A percentile compares a stretch with the other conserved stretches of the same genome.
These are phyloP conservation scores for Ustilago crameri DNA, from an alignment of 1,284 basidiomycete genomes.

Conservation along the genomic window DNA sequence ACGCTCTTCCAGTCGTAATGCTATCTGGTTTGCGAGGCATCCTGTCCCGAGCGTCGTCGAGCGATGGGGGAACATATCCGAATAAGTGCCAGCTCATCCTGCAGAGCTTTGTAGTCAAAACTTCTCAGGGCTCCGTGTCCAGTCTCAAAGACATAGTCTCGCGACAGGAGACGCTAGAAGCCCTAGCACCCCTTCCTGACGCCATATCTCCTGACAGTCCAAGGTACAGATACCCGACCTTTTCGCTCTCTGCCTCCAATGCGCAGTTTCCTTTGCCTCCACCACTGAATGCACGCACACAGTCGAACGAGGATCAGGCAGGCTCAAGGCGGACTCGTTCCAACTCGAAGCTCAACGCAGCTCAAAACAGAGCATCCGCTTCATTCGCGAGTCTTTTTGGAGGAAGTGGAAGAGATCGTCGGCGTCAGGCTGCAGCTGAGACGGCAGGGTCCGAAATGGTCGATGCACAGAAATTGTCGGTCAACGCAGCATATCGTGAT, in stretches of 20 bases:
- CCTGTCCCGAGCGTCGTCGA: slow-evolving; percentile 64
- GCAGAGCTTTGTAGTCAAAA: slow-evolving; percentile 17
- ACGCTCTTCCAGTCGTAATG: slow-evolving; percentile 71
- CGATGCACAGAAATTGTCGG: slow-evolving; percentile 9
- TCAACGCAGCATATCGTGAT: neutral
- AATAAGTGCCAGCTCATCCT: slow-evolving; percentile 5
- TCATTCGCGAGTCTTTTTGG: slow-evolving; percentile 50
- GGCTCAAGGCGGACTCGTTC: slow-evolving; percentile 10
- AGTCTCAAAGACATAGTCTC: slow-evolving; percentile 74
- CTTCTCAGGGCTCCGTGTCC: slow-evolving; percentile 2
- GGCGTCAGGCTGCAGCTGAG: slow-evolving; percentile 6
- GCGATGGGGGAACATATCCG: slow-evolving; percentile 29
- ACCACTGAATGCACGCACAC: slow-evolving; percentile 67
- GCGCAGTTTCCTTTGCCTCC: slow-evolving; percentile 77
- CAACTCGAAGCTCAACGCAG: slow-evolving; percentile 22
- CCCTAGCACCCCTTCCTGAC: slow-evolving; percentile 69
- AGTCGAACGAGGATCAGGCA: slow-evolving; percentile 20
- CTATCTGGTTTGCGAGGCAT: slow-evolving; percentile 82
- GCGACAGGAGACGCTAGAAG: slow-evolving; percentile 71
- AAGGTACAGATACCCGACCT: slow-evolving; percentile 13
- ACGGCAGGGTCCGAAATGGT: slow-evolving; percentile 9
- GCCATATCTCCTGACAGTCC: slow-evolving; percentile 57
- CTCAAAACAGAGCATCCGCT: slow-evolving; percentile 24
- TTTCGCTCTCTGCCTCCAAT: slow-evolving; percentile 68
- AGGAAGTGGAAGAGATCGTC: slow-evolving; percentile 29